These are phyloP conservation scores for Colletotrichum orchidophilum DNA, from an alignment of 2,329 filamentous ascomycete genomes.

Conservation along the genomic window DNA sequence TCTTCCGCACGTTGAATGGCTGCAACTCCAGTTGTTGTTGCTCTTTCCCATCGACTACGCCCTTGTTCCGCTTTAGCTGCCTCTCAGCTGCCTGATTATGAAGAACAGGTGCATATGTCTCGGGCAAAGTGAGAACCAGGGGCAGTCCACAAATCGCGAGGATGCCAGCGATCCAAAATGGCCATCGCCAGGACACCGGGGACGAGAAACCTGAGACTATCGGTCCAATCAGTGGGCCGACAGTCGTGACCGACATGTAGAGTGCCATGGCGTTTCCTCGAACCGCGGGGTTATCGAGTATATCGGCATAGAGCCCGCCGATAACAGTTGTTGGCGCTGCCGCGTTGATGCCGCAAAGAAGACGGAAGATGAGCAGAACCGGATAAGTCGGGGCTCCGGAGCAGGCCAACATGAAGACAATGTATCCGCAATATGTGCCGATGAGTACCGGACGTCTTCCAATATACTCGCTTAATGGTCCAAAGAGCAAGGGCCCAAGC, in stretches of 20 bases:
- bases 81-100: slow-evolving; percentile 58
- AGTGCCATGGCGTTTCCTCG: slow-evolving; percentile 45
- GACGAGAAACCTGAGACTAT: slow-evolving; percentile 62
- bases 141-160: slow-evolving; percentile 42
- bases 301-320: slow-evolving; percentile 45
- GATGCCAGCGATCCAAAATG: slow-evolving; percentile 50
- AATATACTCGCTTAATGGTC: slow-evolving; percentile 46
- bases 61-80: slow-evolving; percentile 59
- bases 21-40: slow-evolving; percentile 42
- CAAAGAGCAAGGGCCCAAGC: slow-evolving; percentile 45
- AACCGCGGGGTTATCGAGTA: slow-evolving; percentile 43
- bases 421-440: slow-evolving; percentile 45
- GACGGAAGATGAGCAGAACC: slow-evolving; percentile 53
- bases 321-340: slow-evolving; percentile 47
- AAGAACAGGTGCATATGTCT: slow-evolving; percentile 61
- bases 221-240: slow-evolving; percentile 55
- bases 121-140: slow-evolving; percentile 49
- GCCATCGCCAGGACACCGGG: slow-evolving; percentile 51
- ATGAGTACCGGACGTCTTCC: slow-evolving; percentile 45
- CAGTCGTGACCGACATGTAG: slow-evolving; percentile 47
- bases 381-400: slow-evolving; percentile 54
- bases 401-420: slow-evolving; percentile 45
- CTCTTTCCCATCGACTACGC: slow-evolving; percentile 48
- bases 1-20: slow-evolving; percentile 51
- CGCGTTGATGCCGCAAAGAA: slow-evolving; percentile 44